A percentile compares a stretch with the other conserved stretches of the same genome.
These are phyloP conservation scores for Linum trigynum DNA, from an alignment of 345 rosid species.

Conservation along the genomic window DNA sequence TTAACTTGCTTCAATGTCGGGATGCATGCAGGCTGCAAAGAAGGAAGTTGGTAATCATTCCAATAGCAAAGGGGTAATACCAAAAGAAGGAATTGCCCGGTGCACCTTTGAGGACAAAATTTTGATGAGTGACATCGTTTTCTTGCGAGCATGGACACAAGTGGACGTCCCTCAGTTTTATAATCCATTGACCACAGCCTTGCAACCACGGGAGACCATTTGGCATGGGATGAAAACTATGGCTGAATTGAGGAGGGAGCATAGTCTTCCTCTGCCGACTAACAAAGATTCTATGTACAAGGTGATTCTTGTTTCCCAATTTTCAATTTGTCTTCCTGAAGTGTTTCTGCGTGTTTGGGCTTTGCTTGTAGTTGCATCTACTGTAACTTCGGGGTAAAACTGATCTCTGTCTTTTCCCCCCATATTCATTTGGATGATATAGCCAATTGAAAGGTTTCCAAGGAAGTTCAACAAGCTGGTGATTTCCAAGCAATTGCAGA, in stretches of 20 bases:
- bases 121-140: constrained; percentile 79
- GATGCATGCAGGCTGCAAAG: constrained; percentile 54
- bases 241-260: constrained; percentile 68
- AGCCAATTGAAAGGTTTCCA: constrained; percentile 68
- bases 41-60: constrained; percentile 66
- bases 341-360: neutral
- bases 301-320: constrained; percentile 29
- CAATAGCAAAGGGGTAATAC: constrained; percentile 48
- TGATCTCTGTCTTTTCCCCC: neutral
- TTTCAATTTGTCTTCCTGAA: neutral
- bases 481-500: constrained; percentile 64
- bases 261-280: constrained; percentile 55
- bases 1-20: neutral
- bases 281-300: constrained; percentile 84
- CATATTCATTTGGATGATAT: constrained; percentile 12
- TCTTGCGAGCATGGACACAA: constrained; percentile 71
- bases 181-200: constrained; percentile 78
- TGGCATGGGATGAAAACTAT: constrained; percentile 96
- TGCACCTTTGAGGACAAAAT: constrained; percentile 97
- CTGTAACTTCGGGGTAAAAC: neutral
- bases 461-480: constrained; percentile 70
- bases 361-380: neutral
- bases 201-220: constrained; percentile 66
- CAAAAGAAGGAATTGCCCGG: constrained; percentile 76
- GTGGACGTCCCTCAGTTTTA: constrained; percentile 69